These are phyloP conservation scores for Gaeumannomyces tritici DNA, from an alignment of 2,329 filamentous ascomycete genomes.

Conservation along the genomic window DNA sequence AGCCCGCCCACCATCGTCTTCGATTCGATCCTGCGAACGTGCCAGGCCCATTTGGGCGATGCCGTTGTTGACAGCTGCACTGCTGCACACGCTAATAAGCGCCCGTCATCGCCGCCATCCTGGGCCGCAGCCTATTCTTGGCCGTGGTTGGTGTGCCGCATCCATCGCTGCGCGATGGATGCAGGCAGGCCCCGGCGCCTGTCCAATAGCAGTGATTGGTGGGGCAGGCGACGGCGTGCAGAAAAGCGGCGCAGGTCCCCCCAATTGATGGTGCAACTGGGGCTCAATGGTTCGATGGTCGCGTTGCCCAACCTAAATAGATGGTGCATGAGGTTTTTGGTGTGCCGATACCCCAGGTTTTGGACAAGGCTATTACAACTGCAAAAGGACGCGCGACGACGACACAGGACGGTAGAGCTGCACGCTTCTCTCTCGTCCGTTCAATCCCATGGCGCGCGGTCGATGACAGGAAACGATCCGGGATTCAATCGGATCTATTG, in stretches of 20 bases:
- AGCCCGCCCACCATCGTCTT: neutral
- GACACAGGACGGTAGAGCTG: neutral
- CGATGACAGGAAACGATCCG: neutral
- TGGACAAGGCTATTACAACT: neutral
- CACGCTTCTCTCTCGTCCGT: neutral
- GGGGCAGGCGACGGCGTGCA: neutral
- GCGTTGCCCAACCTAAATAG: too few species aligned
- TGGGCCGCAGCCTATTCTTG: slow-evolving; percentile 8
- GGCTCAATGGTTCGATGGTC: neutral
- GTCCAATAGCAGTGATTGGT: neutral
- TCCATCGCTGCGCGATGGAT: neutral
- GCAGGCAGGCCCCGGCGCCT: neutral
- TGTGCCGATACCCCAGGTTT: neutral
- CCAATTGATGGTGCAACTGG: too few species aligned
- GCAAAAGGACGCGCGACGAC: neutral
- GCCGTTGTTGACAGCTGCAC: neutral
- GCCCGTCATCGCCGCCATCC: slow-evolving; percentile 7
- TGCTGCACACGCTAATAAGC: slow-evolving; percentile 8
- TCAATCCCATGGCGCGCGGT: neutral
- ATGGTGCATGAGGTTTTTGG: neutral
- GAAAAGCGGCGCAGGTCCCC: neutral
- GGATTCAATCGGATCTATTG: neutral
- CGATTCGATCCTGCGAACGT: neutral
- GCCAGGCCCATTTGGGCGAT: neutral
- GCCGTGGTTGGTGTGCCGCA: neutral